Base-by-base conservation (phyloP, 2,329 filamentous ascomycete species). In the Aspergillus novofumigatus region DNA sequence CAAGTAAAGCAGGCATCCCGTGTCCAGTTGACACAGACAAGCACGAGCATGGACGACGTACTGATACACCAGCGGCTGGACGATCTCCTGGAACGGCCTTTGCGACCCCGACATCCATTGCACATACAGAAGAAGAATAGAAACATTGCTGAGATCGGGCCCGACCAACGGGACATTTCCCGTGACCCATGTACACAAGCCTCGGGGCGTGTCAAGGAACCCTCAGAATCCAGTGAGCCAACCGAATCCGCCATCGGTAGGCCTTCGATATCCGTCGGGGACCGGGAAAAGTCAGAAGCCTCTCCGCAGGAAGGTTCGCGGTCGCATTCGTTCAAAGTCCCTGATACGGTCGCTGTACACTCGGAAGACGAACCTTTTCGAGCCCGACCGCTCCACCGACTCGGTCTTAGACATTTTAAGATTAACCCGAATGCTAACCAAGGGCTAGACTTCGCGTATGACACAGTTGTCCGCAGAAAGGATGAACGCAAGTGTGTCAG, bases 381-480 rank as follows among this genome's bases (percentile, higher is more conserved):
- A 51, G 71, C 79, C 9, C 84, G 81, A 52, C 82, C 86, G 0
- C 61, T 86, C 3, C 74, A 79, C 0, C 77, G 81, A 35, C 80
- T 96, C 11, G 77, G 77, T 14, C 76, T 88, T 1, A 83, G 85
- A 11, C 88, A 96, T 72, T 97, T 96, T 78, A 93, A 88, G 69
- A 79, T 94, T 65, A 96, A 96, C 62, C 87, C 90, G 0, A 77
- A 78, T 4, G 82, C 80, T 63, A 93, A 92, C 61, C 81, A 88
- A 45, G 89, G 90, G 1, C 78, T 86, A 47, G 82, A 86, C 54
- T 91, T 85, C 72, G 90, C 91, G 10, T 96, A 86, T 69, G 78
- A 82, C 1, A 88, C 93, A 57, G 87, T 92, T 0, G 83, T 95
- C 14, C 86, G 92, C 53, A 84, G 83, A 54, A 87, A 82, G 61